phyloP scores from a whole-genome alignment of 495 filamentous ascomycete genomes.

The Parathielavia appendiculata region DNA sequence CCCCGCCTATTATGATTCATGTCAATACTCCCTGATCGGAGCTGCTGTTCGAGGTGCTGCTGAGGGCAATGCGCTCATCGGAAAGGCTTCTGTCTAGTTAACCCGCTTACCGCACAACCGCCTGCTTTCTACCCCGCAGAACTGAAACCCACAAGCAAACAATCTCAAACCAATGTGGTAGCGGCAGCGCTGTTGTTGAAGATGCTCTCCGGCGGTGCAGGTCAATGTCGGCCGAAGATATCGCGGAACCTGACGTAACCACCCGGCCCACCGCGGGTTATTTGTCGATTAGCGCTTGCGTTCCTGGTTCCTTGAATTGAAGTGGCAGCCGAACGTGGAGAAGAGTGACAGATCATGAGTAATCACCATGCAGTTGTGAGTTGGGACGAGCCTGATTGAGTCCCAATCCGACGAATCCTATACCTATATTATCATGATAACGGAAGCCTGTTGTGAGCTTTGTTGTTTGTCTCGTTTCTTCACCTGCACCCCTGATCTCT shows the following conservation, averaged over 20 bases:
- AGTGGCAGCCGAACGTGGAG: neutral
- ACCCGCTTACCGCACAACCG: too few relatives aligned
- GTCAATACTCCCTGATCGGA: too few relatives aligned
- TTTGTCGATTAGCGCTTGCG: neutral
- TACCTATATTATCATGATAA: neutral
- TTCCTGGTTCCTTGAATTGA: neutral
- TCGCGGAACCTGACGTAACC: constrained; percentile 11
- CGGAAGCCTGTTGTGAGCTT: neutral
- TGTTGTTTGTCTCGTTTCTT: neutral
- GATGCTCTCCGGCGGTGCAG: too few relatives aligned
- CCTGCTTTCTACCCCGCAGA: too few relatives aligned
- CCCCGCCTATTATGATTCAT: too few relatives aligned
- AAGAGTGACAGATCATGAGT: neutral
- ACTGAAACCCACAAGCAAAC: too few relatives aligned
- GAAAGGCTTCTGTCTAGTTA: too few relatives aligned
- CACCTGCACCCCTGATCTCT: neutral
- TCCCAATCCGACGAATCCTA: neutral
- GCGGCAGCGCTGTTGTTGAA: too few relatives aligned
- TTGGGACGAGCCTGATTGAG: neutral
- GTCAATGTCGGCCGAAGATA: constrained; percentile 5
- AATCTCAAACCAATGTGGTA: too few relatives aligned
- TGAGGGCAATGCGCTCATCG: too few relatives aligned
- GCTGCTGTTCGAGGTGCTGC: too few relatives aligned
- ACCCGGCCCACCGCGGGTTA: neutral
- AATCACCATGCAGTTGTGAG: constrained; percentile 2